Conservation (phyloP, 306 rosid genomes). For the Luffa aegyptiaca region DNA sequence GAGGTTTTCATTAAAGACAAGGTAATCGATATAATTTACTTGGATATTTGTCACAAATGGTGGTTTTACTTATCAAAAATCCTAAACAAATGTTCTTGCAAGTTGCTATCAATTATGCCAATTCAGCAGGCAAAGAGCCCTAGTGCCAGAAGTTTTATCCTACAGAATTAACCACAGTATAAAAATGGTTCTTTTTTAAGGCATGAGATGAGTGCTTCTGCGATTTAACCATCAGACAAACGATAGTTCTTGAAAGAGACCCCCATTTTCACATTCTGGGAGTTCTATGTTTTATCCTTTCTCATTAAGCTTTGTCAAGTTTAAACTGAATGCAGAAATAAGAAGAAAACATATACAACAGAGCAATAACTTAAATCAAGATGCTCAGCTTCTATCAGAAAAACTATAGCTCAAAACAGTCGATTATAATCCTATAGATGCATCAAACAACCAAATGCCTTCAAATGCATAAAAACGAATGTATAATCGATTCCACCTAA, state of each 20-base stretch:
- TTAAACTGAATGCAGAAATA: neutral
- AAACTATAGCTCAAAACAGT: neutral
- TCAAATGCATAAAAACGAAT: neutral
- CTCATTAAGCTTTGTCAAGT: neutral
- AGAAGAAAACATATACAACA: neutral
- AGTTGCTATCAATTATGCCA: neutral
- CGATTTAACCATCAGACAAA: neutral
- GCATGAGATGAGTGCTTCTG: neutral
- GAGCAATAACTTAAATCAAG: neutral
- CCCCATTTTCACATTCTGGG: neutral
- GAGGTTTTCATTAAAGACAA: neutral
- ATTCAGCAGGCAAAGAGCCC: neutral
- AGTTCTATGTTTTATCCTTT: neutral
- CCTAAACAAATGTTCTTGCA: neutral
- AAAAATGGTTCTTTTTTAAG: neutral
- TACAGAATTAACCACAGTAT: neutral
- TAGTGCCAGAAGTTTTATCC: neutral
- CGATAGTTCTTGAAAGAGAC: neutral
- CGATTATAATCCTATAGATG: neutral
- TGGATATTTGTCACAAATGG: neutral
- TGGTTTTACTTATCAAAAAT: neutral
- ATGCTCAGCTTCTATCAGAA: neutral
- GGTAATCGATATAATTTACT: neutral
- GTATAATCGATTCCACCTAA: neutral
- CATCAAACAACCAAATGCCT: constrained; percentile 1